Evolutionary conservation across 371 early-diverging fungal genomes (phyloP).

Genomic region (Mucor indicus): DNA sequence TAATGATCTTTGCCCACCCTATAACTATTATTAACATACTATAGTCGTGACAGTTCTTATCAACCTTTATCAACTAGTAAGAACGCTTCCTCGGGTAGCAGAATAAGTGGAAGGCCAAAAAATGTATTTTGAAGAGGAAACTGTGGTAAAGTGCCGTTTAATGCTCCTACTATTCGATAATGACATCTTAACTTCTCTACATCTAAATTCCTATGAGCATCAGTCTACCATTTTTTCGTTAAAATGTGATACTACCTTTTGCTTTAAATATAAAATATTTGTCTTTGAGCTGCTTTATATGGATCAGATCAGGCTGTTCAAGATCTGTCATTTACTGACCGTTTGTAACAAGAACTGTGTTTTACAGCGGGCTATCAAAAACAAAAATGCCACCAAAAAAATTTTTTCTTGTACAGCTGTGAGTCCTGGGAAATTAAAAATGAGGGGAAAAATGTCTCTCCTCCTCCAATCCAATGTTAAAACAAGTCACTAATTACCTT

Average conservation of each 20-base stretch:
- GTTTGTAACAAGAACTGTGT: too few species aligned
- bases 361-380: too few species aligned
- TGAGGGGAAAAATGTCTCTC: too few species aligned
- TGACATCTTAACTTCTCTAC: slow-evolving; percentile 38
- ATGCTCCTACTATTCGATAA: slow-evolving; percentile 53
- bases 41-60: too few species aligned
- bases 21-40: not conserved
- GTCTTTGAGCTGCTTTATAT: slow-evolving; percentile 10
- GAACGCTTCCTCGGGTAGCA: slow-evolving; percentile 54
- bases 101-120: slow-evolving; percentile 47
- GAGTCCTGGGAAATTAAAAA: too few species aligned
- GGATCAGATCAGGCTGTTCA: slow-evolving; percentile 32
- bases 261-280: slow-evolving; percentile 22
- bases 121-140: slow-evolving; percentile 55
- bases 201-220: too few species aligned
- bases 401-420: too few species aligned
- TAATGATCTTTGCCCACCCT: slow-evolving; percentile 1
- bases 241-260: slow-evolving; percentile 10
- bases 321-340: too few species aligned
- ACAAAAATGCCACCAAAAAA: too few species aligned
- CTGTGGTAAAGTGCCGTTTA: slow-evolving; percentile 53
- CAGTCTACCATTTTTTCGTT: too few species aligned
- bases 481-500: too few species aligned
- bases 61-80: slow-evolving; percentile 42
- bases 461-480: too few species aligned